Conservation (phyloP, 2,329 filamentous ascomycete genomes). For the Cytospora leucostoma region DNA sequence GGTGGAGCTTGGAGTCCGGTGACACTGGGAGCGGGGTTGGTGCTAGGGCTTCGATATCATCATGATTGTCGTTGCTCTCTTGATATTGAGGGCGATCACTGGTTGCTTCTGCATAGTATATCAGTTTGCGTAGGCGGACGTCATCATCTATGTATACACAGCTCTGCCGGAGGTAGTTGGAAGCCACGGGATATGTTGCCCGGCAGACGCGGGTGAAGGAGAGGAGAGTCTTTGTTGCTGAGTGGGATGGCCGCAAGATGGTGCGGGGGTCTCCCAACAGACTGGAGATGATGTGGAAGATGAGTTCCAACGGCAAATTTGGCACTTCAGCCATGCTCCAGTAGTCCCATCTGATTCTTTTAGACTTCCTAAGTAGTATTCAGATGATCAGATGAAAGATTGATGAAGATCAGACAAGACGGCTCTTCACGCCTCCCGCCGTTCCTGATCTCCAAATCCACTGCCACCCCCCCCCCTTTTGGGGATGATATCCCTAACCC, state of each 20-base stretch:
- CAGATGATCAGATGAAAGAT: too few relatives aligned
- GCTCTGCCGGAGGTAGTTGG: conserved; percentile 45
- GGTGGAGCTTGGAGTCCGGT: conserved; percentile 34
- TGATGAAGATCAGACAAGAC: too few relatives aligned
- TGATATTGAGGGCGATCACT: conserved; percentile 29
- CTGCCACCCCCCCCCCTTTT: too few relatives aligned
- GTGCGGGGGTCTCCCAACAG: conserved; percentile 8
- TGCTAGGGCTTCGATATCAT: too few relatives aligned
- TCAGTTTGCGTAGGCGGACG: conserved; percentile 38
- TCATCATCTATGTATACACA: conserved; percentile 48
- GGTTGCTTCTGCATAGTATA: conserved; percentile 40
- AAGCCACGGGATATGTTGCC: conserved; percentile 44
- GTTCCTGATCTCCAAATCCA: too few relatives aligned
- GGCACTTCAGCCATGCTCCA: conserved; percentile 5
- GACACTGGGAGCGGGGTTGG: conserved; percentile 21
- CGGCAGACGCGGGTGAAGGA: conserved; percentile 47
- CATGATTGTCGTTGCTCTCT: neutral
- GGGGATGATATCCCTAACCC: too few relatives aligned
- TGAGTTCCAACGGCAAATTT: conserved; percentile 19
- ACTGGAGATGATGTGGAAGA: conserved; percentile 20
- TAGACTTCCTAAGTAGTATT: too few relatives aligned
- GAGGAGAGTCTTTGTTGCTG: conserved; percentile 46
- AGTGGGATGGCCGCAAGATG: conserved; percentile 42
- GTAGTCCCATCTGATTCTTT: too few relatives aligned
- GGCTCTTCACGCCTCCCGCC: too few relatives aligned